These are phyloP conservation scores for Neurospora hispaniola DNA, from an alignment of 495 filamentous ascomycete species.

Conservation along the genomic window DNA sequence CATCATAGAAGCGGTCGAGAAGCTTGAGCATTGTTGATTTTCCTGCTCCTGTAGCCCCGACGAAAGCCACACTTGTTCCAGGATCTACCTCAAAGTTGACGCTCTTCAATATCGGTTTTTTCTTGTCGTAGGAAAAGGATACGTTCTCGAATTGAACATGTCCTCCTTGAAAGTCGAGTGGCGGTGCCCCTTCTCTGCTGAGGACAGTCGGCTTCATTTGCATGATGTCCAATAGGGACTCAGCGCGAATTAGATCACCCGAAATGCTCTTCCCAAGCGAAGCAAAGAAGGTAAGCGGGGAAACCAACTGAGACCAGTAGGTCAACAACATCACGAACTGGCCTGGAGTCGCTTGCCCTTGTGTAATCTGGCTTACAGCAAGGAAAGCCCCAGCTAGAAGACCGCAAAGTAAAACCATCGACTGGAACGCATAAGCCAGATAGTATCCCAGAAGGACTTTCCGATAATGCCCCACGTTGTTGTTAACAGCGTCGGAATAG, in stretches of 20 bases:
- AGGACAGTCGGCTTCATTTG: conserved; percentile 52
- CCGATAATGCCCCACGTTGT: conserved; percentile 30
- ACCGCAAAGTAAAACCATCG: conserved; percentile 50
- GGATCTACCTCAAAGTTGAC: conserved; percentile 49
- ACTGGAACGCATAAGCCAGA: conserved; percentile 42
- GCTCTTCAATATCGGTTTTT: conserved; percentile 54
- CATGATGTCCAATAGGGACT: conserved; percentile 62
- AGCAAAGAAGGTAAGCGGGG: conserved; percentile 55
- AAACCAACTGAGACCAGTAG: conserved; percentile 57
- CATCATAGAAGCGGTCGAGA: conserved; percentile 61
- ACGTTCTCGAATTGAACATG: conserved; percentile 55
- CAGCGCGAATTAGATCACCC: conserved; percentile 55
- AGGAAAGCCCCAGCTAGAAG: conserved; percentile 53
- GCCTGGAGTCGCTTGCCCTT: conserved; percentile 47
- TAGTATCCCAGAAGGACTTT: conserved; percentile 31
- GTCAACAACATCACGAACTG: conserved; percentile 59
- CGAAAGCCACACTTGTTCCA: conserved; percentile 61
- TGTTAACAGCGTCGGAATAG: conserved; percentile 42
- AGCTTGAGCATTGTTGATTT: conserved; percentile 71
- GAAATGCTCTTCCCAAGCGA: conserved; percentile 48
- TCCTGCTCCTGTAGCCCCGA: conserved; percentile 66
- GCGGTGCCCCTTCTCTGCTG: conserved; percentile 43
- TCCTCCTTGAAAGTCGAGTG: conserved; percentile 47
- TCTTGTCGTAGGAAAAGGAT: conserved; percentile 59
- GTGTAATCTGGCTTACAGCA: conserved; percentile 55